These are phyloP conservation scores for Allomyces macrogynus DNA, from an alignment of 192 early-diverging fungal genomes.

Conservation along the genomic window DNA sequence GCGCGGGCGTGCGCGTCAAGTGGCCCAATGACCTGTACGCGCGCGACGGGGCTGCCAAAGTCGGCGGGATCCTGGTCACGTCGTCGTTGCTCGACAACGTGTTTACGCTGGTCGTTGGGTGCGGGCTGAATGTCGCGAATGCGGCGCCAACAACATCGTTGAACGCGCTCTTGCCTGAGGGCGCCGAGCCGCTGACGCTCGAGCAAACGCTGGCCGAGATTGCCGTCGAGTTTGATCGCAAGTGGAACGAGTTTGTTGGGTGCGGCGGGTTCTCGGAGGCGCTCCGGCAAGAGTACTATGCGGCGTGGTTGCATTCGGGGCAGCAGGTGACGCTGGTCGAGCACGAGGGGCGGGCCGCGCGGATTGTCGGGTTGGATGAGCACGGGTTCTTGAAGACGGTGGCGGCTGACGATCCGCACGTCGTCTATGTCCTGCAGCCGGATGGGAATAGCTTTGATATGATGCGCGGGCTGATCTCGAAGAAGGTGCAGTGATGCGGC, in stretches of 20 bases:
- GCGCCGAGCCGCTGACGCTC: conserved; percentile 37
- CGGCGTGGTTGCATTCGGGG: conserved; percentile 66
- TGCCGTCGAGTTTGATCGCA: conserved; percentile 46
- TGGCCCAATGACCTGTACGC: conserved; percentile 98
- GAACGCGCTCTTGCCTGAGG: conserved; percentile 49
- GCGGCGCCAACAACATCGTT: conserved; percentile 63
- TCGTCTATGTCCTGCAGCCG: conserved; percentile 61
- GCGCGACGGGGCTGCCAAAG: conserved; percentile 23
- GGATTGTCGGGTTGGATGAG: conserved; percentile 51
- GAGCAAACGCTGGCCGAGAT: conserved; percentile 54
- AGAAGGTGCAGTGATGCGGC: too few species aligned
- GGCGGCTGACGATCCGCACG: conserved; percentile 25
- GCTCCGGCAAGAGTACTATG: conserved; percentile 59
- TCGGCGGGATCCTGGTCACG: conserved; percentile 79
- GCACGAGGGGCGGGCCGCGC: conserved; percentile 29
- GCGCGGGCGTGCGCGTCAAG: conserved; percentile 74
- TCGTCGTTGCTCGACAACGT: conserved; percentile 47
- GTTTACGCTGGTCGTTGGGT: conserved; percentile 69
- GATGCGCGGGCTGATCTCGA: conserved; percentile 63
- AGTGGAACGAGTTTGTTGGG: conserved; percentile 53
- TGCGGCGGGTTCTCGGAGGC: conserved; percentile 35
- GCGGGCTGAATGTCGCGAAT: conserved; percentile 76
- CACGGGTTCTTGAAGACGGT: conserved; percentile 56
- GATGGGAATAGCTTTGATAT: conserved; percentile 98
- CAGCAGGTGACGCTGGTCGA: conserved; percentile 44